These are phyloP conservation scores for Phytophthora tentaculata DNA, from an alignment of 352 stramenopile genomes.

Conservation along the genomic window DNA sequence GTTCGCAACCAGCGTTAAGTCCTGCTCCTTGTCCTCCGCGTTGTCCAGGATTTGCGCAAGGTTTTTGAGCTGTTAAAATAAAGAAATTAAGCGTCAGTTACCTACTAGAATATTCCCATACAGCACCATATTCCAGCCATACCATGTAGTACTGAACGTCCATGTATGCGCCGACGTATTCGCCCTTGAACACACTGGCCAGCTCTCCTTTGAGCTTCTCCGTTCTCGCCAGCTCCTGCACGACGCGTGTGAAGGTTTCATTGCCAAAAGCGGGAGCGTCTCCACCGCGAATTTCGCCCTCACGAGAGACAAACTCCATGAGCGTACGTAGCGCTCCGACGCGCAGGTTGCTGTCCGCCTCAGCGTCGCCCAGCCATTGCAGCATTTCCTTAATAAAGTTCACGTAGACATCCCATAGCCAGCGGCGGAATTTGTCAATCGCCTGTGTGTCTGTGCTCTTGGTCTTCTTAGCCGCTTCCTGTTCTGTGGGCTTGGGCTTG, in stretches of 20 bases:
- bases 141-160: constrained; percentile 92
- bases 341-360: constrained; percentile 71
- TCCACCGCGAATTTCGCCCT: constrained; percentile 55
- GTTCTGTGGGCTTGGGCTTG: constrained; percentile 30
- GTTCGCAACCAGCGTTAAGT: constrained; percentile 70
- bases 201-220: constrained; percentile 85
- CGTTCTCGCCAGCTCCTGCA: constrained; percentile 68
- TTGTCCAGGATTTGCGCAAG: constrained; percentile 66
- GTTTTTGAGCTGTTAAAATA: constrained; percentile 57
- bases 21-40: constrained; percentile 48
- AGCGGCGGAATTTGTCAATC: constrained; percentile 80
- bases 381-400: constrained; percentile 87
- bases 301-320: constrained; percentile 88
- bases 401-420: constrained; percentile 85
- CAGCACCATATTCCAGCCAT: not conserved
- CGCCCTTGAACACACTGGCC: constrained; percentile 85
- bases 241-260: constrained; percentile 83
- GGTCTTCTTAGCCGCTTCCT: constrained; percentile 48
- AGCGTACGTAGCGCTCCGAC: constrained; percentile 85
- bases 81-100: constrained; percentile 8
- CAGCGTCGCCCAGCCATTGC: constrained; percentile 60
- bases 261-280: constrained; percentile 67
- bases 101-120: not conserved
- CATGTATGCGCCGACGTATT: constrained; percentile 83
- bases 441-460: constrained; percentile 50